Conservation (phyloP, 495 filamentous ascomycete genomes). For the Parmelia sp. region DNA sequence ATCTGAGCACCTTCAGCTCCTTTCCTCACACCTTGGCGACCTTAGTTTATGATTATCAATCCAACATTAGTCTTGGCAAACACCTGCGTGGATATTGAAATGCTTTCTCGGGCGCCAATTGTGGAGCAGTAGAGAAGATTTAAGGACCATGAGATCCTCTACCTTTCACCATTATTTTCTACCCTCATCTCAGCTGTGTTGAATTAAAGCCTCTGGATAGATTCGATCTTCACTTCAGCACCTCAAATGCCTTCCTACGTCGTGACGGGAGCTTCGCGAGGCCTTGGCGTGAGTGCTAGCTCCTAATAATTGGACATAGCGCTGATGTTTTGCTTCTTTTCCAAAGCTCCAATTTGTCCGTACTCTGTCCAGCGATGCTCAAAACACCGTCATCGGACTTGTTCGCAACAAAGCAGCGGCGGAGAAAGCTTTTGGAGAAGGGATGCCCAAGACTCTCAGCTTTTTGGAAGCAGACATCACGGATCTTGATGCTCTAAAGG, state of each 20-base stretch:
- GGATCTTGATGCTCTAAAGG: conserved; percentile 18
- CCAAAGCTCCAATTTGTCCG: conserved; percentile 16
- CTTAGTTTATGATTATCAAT: too few relatives aligned
- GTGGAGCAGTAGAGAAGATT: too few relatives aligned
- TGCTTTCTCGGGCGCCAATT: too few relatives aligned
- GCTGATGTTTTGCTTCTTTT: neutral
- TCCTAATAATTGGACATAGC: neutral
- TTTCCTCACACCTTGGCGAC: too few relatives aligned
- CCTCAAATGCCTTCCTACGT: conserved; percentile 33
- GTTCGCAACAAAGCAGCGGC: conserved; percentile 33
- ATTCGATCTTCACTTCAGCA: too few relatives aligned
- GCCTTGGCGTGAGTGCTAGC: conserved; percentile 38
- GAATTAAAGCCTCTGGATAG: too few relatives aligned
- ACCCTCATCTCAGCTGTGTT: too few relatives aligned
- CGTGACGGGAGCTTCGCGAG: conserved; percentile 36
- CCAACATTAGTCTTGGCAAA: too few relatives aligned
- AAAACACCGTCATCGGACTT: conserved; percentile 36
- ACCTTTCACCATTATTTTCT: too few relatives aligned
- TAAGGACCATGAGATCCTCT: too few relatives aligned
- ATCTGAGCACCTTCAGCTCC: too few relatives aligned
- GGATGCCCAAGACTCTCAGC: neutral
- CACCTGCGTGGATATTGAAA: too few relatives aligned
- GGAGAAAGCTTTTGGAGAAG: neutral
- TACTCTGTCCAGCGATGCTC: conserved; percentile 26
- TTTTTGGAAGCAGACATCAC: conserved; percentile 2